Conservation (phyloP, 139 green algal species). For the Tetradesmus lagerheimii region DNA sequence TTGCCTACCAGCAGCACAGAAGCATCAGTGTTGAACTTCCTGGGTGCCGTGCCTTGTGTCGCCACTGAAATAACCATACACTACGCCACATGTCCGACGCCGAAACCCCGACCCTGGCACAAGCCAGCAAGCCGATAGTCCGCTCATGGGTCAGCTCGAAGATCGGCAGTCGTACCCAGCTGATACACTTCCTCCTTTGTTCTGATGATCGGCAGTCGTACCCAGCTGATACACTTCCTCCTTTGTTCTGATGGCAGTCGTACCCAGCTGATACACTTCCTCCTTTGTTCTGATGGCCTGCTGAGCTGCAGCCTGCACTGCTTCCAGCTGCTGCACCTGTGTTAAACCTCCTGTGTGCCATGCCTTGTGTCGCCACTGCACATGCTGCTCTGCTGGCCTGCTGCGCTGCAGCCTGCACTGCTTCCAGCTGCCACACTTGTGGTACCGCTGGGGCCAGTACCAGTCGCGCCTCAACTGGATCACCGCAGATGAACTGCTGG, state of each 20-base stretch:
- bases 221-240: too few species aligned
- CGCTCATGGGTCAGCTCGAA: too few species aligned
- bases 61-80: too few species aligned
- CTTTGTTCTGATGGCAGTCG: too few species aligned
- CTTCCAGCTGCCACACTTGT: constrained; percentile 33
- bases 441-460: constrained; percentile 29
- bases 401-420: constrained; percentile 27
- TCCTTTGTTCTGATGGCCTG: neutral
- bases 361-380: neutral
- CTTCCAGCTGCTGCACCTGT: neutral
- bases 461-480: constrained; percentile 30
- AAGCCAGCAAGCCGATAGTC: too few species aligned
- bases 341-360: neutral
- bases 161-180: too few species aligned
- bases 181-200: too few species aligned
- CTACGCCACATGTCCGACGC: too few species aligned
- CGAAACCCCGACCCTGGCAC: too few species aligned
- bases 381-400: neutral
- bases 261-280: too few species aligned
- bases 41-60: neutral
- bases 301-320: constrained; percentile 10
- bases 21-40: neutral
- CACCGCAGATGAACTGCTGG: constrained; percentile 25
- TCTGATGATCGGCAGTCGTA: too few species aligned
- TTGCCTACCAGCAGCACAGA: too few species aligned